Conservation (phyloP, 2,329 filamentous ascomycete species). For the Emergomyces africanus region DNA sequence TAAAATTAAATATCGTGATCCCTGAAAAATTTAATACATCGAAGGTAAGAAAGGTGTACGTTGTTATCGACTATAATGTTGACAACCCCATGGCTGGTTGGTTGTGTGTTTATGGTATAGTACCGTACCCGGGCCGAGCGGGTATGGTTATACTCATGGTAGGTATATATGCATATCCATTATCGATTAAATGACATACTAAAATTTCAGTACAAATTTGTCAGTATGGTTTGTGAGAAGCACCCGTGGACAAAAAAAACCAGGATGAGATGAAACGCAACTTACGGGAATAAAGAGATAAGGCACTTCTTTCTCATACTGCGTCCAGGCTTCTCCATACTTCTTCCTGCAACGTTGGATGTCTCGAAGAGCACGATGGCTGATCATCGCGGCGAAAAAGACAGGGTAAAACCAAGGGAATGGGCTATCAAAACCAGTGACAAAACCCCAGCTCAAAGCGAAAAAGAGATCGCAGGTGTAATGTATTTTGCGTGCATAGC, state of each 20-base stretch:
- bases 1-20: background rate
- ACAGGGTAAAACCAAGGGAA: slow-evolving; percentile 84
- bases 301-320: slow-evolving; percentile 69
- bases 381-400: slow-evolving; percentile 71
- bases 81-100: background rate
- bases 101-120: background rate
- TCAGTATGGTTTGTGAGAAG: background rate
- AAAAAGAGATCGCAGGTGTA: slow-evolving; percentile 74
- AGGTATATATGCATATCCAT: background rate
- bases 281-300: slow-evolving; percentile 70
- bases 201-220: background rate
- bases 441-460: slow-evolving; percentile 63
- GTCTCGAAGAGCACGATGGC: slow-evolving; percentile 63
- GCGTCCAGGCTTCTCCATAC: slow-evolving; percentile 70
- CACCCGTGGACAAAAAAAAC: background rate
- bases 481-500: slow-evolving; percentile 64
- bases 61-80: background rate
- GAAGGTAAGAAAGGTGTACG: background rate
- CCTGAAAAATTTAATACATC: slow-evolving; percentile 1
- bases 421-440: slow-evolving; percentile 66
- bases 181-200: slow-evolving; percentile 9
- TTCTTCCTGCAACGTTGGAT: slow-evolving; percentile 62
- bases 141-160: background rate
- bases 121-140: background rate
- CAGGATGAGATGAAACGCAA: slow-evolving; percentile 2